These are phyloP conservation scores for Dalbergia oliveri DNA, from an alignment of 306 rosid species.

Conservation along the genomic window DNA sequence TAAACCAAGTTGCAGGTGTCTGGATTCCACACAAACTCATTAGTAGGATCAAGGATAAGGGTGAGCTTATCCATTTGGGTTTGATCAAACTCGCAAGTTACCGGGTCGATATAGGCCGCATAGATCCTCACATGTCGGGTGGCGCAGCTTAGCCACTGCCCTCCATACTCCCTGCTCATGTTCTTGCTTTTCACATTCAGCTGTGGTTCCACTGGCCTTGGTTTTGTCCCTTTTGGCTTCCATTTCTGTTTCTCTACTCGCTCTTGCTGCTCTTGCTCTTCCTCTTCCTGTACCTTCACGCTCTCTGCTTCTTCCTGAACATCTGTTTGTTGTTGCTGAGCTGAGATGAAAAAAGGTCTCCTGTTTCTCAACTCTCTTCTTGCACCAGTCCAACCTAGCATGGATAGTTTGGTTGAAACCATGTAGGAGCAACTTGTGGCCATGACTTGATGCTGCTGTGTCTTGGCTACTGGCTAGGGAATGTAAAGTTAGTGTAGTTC, in stretches of 20 bases:
- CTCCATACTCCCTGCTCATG: constrained; percentile 89
- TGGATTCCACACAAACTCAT: constrained; percentile 91
- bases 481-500: constrained; percentile 31
- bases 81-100: constrained; percentile 86
- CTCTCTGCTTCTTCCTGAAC: constrained; percentile 57
- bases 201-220: constrained; percentile 89
- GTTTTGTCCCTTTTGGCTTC: constrained; percentile 58
- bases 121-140: constrained; percentile 68
- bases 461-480: constrained; percentile 17
- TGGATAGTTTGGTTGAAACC: constrained; percentile 66
- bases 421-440: constrained; percentile 76
- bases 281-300: constrained; percentile 28
- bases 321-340: constrained; percentile 63
- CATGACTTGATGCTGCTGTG: constrained; percentile 58
- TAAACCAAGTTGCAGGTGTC: constrained; percentile 75
- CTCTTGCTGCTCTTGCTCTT: constrained; percentile 43
- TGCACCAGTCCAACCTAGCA: constrained; percentile 58
- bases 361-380: constrained; percentile 50
- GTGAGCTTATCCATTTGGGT: constrained; percentile 96
- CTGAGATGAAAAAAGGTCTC: constrained; percentile 55
- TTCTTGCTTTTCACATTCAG: constrained; percentile 77
- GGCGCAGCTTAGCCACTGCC: constrained; percentile 65
- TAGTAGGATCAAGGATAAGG: constrained; percentile 82
- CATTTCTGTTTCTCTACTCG: constrained; percentile 36
- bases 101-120: constrained; percentile 89